Evolutionary conservation across 2,329 filamentous ascomycete genomes (phyloP).

Genomic region (Pseudogymnoascus sp.): DNA sequence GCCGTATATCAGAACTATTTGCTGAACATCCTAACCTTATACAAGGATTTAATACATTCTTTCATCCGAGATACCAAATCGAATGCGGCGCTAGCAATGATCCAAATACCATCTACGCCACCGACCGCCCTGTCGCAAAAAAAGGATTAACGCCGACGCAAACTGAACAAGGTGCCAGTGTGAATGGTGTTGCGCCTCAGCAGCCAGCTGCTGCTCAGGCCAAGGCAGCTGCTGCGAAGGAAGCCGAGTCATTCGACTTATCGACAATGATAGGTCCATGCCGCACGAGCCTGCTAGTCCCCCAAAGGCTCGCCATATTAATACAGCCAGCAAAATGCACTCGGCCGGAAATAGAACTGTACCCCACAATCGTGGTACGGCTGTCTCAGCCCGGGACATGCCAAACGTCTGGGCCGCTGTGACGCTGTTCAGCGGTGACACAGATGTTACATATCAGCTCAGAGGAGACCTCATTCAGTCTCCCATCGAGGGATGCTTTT

Average conservation of each 20-base stretch:
- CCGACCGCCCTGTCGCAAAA: too few species aligned
- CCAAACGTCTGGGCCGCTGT: not conserved
- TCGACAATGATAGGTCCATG: not conserved
- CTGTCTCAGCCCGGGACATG: not conserved
- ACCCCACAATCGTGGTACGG: not conserved
- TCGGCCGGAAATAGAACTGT: not conserved
- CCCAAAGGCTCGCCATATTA: not conserved
- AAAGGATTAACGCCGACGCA: too few species aligned
- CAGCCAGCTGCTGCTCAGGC: too few species aligned
- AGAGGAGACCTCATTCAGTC: not conserved
- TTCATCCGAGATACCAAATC: too few species aligned
- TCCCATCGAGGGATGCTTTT: not conserved
- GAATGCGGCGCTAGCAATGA: too few species aligned
- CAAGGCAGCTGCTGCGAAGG: not conserved
- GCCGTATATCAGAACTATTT: not conserved
- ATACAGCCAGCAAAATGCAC: not conserved
- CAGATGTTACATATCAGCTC: not conserved
- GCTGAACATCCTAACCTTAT: not conserved
- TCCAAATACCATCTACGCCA: too few species aligned
- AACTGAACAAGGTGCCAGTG: too few species aligned
- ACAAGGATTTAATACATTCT: not conserved
- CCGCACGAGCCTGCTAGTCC: not conserved
- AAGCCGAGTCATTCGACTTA: not conserved
- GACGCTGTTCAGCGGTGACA: not conserved
- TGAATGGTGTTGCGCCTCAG: too few species aligned